A percentile compares a stretch with the other conserved stretches of the same genome.
Conservation (phyloP, 176 grass and related monocot species). For the Musa itinerans region DNA sequence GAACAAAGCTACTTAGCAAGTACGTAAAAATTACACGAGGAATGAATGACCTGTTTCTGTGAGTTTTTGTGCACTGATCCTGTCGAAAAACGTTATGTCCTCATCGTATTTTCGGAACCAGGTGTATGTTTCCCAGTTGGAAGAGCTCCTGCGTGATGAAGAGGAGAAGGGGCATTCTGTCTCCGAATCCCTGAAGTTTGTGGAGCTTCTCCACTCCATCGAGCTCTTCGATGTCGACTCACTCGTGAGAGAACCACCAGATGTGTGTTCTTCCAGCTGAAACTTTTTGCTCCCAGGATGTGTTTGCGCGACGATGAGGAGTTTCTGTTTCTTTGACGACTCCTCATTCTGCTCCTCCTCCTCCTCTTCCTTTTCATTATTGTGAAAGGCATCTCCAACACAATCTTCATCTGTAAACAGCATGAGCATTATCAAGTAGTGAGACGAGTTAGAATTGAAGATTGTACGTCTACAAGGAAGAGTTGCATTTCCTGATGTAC, state of each 20-base stretch:
- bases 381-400: neutral
- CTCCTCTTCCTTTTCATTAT: neutral
- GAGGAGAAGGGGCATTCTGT: conserved; percentile 85
- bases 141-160: conserved; percentile 81
- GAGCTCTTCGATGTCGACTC: conserved; percentile 98
- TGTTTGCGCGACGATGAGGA: conserved; percentile 26
- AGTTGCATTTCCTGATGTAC: neutral
- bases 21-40: neutral
- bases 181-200: conserved; percentile 69
- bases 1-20: too few relatives aligned
- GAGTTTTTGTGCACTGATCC: conserved; percentile 79
- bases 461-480: neutral
- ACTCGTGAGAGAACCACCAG: conserved; percentile 43
- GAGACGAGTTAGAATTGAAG: neutral
- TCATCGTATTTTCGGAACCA: conserved; percentile 88
- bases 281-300: conserved; percentile 9
- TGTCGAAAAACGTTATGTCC: conserved; percentile 89
- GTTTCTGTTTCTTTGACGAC: conserved; percentile 1
- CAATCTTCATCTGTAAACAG: neutral
- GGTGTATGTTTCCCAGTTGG: conserved; percentile 80
- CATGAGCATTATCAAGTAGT: too few relatives aligned
- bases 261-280: conserved; percentile 15
- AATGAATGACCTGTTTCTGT: conserved; percentile 55
- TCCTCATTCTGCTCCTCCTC: conserved; percentile 19
- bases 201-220: conserved; percentile 81